Conservation (phyloP, 768 basidiomycete species). For the Psilocybe sp. region DNA sequence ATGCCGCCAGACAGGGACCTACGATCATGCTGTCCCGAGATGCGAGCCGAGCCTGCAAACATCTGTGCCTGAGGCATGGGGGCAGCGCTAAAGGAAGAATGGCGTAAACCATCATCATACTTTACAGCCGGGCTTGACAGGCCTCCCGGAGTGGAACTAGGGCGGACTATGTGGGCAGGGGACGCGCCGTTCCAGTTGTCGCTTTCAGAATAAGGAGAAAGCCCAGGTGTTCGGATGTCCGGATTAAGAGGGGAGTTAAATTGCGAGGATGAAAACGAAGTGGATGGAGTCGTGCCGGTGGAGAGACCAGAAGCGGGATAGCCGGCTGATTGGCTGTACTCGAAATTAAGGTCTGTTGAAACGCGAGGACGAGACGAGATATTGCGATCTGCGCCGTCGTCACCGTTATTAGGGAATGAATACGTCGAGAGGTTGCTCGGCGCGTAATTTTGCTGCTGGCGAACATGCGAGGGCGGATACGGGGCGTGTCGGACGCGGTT, state of each 20-base stretch:
- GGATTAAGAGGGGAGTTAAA: constrained; percentile 47
- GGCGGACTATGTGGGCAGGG: constrained; percentile 59
- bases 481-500: constrained; percentile 53
- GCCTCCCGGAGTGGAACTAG: constrained; percentile 65
- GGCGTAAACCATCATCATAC: constrained; percentile 71
- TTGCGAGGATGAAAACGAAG: constrained; percentile 43
- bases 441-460: constrained; percentile 49
- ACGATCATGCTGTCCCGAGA: constrained; percentile 68
- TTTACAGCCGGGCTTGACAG: constrained; percentile 52
- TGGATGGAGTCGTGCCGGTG: constrained; percentile 49
- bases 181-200: constrained; percentile 52
- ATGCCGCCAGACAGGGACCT: constrained; percentile 47
- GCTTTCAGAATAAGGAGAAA: constrained; percentile 45
- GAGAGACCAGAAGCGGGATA: constrained; percentile 48
- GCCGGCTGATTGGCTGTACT: constrained; percentile 46
- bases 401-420: constrained; percentile 54
- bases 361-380: constrained; percentile 43
- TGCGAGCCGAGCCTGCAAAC: constrained; percentile 67
- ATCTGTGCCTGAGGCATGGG: constrained; percentile 58
- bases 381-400: constrained; percentile 36
- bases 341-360: constrained; percentile 41
- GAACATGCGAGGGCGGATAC: constrained; percentile 47
- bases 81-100: constrained; percentile 57
- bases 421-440: constrained; percentile 43
- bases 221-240: constrained; percentile 39